Evolutionary conservation across 495 filamentous ascomycete species (phyloP), one percentile per base, ranked within the genome.

Genomic region (Friedmanniomyces endolithicus): DNA sequence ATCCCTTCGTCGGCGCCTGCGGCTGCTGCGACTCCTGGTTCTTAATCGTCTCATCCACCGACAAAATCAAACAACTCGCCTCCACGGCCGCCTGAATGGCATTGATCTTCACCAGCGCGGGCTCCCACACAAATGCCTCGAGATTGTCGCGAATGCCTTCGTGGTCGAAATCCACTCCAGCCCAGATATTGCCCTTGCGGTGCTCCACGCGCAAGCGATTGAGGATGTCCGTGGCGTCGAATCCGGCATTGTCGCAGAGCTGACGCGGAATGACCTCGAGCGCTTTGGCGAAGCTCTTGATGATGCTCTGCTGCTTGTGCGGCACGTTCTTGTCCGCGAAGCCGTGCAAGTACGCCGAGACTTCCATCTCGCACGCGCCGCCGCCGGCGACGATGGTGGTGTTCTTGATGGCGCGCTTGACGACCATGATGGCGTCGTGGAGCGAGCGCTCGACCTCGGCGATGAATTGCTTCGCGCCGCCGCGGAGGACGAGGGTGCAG

Each of bases 391-490:
- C 92, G 63, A 98, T 95, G 62, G 79, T 86, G 58, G 84, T 82
- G 72, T 97, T 90, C 73, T 86, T 85, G 67, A 96, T 86, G 25
- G 90, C 87, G 46, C 94, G 88, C 77, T 95, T 96, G 59, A 98
- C 92, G 60, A 98, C 92, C 92, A 98, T 98, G 73, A 98, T 95
- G 40, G 90, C 92, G 67, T 98, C 92, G 71, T 98, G 92, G 54
- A 98, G 77, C 67, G 87, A 94, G 39, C 92, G 84, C 75, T 98
- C 92, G 0, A 96, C 90, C 69, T 98, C 92, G 40, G 92, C 92
- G 64, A 98, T 97, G 75, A 98, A 97, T 68, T 98, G 92, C 75
- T 97, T 92, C 25, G 92, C 92, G 49, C 92, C 92, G 63, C 92
- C 92, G 67, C 92, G 85, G 56, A 98, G 82, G 20, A 97, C 82